A percentile compares a stretch with the other conserved stretches of the same genome.
phyloP scores from a whole-genome alignment of 1,284 basidiomycete species.

The Leccinum idahoense region DNA sequence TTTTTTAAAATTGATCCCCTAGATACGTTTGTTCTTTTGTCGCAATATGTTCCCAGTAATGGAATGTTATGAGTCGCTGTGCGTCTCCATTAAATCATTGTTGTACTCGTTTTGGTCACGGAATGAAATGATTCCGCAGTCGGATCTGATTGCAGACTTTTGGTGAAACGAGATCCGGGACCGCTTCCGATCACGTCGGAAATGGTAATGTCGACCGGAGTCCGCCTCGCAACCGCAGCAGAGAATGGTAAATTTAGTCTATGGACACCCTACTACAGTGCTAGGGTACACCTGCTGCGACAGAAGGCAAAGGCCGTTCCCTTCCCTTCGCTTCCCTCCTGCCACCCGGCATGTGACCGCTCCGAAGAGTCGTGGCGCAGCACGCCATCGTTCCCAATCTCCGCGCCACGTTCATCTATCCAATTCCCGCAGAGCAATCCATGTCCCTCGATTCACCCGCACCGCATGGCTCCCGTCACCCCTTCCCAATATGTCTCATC shows the following conservation, averaged over 20 bases:
- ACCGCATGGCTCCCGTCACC: slow-evolving; percentile 16
- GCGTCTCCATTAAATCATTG: background rate
- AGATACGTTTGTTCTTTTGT: slow-evolving; percentile 11
- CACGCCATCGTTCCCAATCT: slow-evolving; percentile 1
- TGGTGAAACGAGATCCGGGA: background rate
- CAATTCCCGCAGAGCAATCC: slow-evolving; percentile 5
- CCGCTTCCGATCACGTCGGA: slow-evolving; percentile 8
- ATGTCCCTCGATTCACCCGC: slow-evolving; percentile 6
- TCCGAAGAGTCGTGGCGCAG: slow-evolving; percentile 4
- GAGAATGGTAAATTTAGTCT: slow-evolving; percentile 14
- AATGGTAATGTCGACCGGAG: background rate
- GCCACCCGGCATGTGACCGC: background rate
- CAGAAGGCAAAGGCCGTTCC: background rate
- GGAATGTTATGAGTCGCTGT: slow-evolving; percentile 7
- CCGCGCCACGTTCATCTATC: slow-evolving; percentile 2
- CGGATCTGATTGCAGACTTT: background rate
- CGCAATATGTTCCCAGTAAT: slow-evolving; percentile 1
- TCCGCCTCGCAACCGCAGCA: slow-evolving; percentile 13
- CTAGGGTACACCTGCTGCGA: background rate
- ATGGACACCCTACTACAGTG: background rate
- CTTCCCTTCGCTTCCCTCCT: background rate
- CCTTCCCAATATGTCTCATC: slow-evolving; percentile 28
- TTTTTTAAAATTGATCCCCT: slow-evolving; percentile 4
- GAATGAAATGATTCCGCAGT: background rate
- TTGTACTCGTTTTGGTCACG: background rate